Percentiles rank a stretch among this genome's conserved stretches.
Conservation (phyloP, 2,329 filamentous ascomycete genomes). For the Cladophialophora exuberans region DNA sequence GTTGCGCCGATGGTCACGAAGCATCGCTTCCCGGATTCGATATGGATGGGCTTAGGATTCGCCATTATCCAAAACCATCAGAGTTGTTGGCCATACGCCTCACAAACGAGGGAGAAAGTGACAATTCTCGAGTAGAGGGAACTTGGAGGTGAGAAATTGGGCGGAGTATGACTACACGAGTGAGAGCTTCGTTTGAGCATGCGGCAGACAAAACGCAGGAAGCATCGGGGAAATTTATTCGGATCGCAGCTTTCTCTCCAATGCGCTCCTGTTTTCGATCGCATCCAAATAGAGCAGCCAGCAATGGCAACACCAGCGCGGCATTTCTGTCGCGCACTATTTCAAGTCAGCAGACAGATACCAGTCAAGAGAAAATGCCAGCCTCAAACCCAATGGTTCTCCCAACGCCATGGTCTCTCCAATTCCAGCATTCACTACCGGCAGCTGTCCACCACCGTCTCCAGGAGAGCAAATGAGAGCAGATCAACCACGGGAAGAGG, state of each 20-base stretch:
- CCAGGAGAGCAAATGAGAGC: constrained; percentile 17
- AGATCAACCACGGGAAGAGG: background rate
- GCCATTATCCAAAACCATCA: constrained; percentile 17
- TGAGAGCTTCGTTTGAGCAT: too few relatives aligned
- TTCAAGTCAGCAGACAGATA: constrained; percentile 25
- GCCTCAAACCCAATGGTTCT: constrained; percentile 3
- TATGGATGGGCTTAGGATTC: background rate
- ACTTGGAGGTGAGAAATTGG: background rate
- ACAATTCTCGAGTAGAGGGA: background rate
- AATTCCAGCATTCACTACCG: constrained; percentile 20
- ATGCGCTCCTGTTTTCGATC: constrained; percentile 9
- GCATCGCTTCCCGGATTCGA: constrained; percentile 53
- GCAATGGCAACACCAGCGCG: constrained; percentile 34
- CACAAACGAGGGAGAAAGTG: background rate
- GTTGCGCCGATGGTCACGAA: constrained; percentile 94
- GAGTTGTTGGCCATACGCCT: background rate
- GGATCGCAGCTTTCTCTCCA: constrained; percentile 14
- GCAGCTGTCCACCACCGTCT: constrained; percentile 23
- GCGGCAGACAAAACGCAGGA: background rate
- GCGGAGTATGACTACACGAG: too few relatives aligned
- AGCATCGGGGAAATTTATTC: constrained; percentile 17
- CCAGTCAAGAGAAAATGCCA: constrained; percentile 30
- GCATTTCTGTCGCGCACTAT: constrained; percentile 29
- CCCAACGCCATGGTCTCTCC: constrained; percentile 8
- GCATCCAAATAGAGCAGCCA: background rate